A percentile compares a stretch with the other conserved stretches of the same genome.
Evolutionary conservation across 169 alveolate species (phyloP).

Genomic region (Cryptosporidium ryanae): DNA sequence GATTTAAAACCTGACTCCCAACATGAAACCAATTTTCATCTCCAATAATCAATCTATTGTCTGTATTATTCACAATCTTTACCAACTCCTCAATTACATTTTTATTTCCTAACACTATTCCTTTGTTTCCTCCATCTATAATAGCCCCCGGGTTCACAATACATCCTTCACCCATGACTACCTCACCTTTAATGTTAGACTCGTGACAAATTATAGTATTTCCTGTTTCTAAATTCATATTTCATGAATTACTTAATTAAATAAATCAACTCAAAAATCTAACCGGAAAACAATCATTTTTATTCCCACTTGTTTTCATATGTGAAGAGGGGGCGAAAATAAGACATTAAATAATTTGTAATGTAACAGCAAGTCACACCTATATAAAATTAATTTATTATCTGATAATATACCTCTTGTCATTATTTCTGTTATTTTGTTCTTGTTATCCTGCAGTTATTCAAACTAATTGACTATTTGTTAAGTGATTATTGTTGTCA

Average conservation of each 20-base stretch:
- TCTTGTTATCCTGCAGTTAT: too few species aligned
- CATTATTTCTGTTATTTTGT: too few species aligned
- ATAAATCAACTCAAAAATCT: background rate
- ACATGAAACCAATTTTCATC: slow-evolving; percentile 62
- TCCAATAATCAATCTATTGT: slow-evolving; percentile 9
- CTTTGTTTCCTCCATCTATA: slow-evolving; percentile 56
- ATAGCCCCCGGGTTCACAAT: slow-evolving; percentile 53
- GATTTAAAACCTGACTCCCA: slow-evolving; percentile 6
- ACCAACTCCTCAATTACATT: slow-evolving; percentile 58
- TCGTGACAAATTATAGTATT: slow-evolving; percentile 29
- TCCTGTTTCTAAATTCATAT: too few species aligned
- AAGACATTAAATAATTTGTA: too few species aligned
- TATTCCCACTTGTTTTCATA: too few species aligned
- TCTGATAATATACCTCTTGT: too few species aligned
- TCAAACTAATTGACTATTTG: too few species aligned
- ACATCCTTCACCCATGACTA: slow-evolving; percentile 64
- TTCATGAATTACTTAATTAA: too few species aligned
- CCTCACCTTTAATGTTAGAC: slow-evolving; percentile 35
- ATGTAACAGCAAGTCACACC: too few species aligned
- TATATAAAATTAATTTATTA: too few species aligned
- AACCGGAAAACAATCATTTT: slow-evolving; percentile 1
- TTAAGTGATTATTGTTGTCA: too few species aligned
- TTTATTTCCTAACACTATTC: slow-evolving; percentile 30
- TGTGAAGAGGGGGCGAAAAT: too few species aligned
- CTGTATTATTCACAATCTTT: slow-evolving; percentile 18